A percentile compares a stretch with the other conserved stretches of the same genome.
These are phyloP conservation scores for Amauroascus niger DNA, from an alignment of 2,329 filamentous ascomycete genomes.

Conservation along the genomic window DNA sequence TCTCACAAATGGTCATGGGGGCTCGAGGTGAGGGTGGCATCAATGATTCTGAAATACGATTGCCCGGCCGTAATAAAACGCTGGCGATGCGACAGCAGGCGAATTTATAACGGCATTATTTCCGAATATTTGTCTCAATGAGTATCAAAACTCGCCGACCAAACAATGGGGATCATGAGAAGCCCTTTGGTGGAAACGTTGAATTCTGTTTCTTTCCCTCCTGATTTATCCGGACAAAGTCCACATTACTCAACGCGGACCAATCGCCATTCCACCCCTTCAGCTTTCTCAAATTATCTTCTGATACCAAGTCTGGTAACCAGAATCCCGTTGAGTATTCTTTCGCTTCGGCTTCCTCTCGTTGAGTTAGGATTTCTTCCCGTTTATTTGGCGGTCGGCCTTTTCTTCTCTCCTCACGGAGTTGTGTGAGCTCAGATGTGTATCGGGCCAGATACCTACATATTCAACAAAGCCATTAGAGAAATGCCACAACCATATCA, in stretches of 20 bases:
- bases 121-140: background rate
- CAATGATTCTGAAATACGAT: background rate
- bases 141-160: background rate
- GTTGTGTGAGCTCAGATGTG: slow-evolving; percentile 30
- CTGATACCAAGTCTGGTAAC: slow-evolving; percentile 64
- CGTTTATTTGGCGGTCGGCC: slow-evolving; percentile 68
- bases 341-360: slow-evolving; percentile 59
- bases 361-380: slow-evolving; percentile 67
- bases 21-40: background rate
- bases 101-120: background rate
- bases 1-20: background rate
- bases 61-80: background rate
- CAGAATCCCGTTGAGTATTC: slow-evolving; percentile 76
- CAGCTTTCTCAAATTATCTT: slow-evolving; percentile 55
- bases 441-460: slow-evolving; percentile 34
- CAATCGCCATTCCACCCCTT: slow-evolving; percentile 74
- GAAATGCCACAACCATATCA: too few relatives aligned
- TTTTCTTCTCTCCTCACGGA: slow-evolving; percentile 57
- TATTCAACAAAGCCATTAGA: background rate
- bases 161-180: slow-evolving; percentile 29
- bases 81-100: too few relatives aligned
- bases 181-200: slow-evolving; percentile 64
- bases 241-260: slow-evolving; percentile 64
- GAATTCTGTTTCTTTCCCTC: slow-evolving; percentile 57
- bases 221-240: slow-evolving; percentile 64